These are phyloP conservation scores for Silene coronaria DNA, from an alignment of 179 eudicot species.

Conservation along the genomic window DNA sequence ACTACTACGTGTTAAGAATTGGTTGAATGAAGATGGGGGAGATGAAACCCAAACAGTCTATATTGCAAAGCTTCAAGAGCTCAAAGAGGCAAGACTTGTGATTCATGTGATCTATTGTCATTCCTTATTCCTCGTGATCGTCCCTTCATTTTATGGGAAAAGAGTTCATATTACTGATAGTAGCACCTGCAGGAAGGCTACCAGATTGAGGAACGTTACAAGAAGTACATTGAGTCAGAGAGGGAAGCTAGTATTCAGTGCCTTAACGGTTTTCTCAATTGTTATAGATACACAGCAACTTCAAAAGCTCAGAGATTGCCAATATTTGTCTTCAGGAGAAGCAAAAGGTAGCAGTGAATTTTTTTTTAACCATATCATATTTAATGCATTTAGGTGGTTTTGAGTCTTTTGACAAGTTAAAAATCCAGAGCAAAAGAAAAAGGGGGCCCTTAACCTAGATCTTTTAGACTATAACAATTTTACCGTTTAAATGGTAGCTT, in stretches of 20 bases:
- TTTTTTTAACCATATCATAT: too few species aligned
- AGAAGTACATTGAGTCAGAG: conserved; percentile 56
- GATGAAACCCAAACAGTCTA: conserved; percentile 85
- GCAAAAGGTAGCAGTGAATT: too few species aligned
- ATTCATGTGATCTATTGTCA: background rate
- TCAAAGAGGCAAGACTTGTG: conserved; percentile 49
- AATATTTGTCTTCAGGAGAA: conserved; percentile 67
- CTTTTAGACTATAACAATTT: background rate
- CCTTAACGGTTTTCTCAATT: conserved; percentile 36
- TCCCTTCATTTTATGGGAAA: background rate
- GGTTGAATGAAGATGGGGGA: conserved; percentile 88
- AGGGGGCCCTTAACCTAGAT: too few species aligned
- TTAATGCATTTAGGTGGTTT: conserved; percentile 39
- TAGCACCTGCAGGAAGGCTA: conserved; percentile 59
- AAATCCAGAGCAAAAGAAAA: background rate
- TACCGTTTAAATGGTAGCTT: conserved; percentile 22
- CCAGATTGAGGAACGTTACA: conserved; percentile 72
- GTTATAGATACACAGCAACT: conserved; percentile 58
- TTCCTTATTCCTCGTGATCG: background rate
- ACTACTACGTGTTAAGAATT: conserved; percentile 74
- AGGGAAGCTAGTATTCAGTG: conserved; percentile 49
- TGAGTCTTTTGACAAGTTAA: background rate
- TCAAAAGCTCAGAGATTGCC: conserved; percentile 69
- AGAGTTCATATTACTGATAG: background rate
- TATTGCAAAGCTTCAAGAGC: conserved; percentile 75